phyloP scores from a whole-genome alignment of 1,284 basidiomycete species.

The Hypsizygus ulmarius region DNA sequence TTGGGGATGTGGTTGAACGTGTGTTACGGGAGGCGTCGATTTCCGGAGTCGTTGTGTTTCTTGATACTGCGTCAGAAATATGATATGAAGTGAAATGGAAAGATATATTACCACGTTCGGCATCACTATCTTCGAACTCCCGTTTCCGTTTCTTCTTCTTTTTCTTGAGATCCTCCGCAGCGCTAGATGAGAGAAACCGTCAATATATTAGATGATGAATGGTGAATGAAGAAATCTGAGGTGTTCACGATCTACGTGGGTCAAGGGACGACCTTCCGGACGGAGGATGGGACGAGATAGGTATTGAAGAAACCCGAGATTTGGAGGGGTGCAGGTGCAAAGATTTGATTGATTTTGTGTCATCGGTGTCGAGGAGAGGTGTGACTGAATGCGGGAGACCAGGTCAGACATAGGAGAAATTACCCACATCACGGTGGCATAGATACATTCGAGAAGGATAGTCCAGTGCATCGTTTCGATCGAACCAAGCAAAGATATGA shows the following conservation, averaged over 20 bases:
- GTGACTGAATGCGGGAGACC: slow-evolving; percentile 37
- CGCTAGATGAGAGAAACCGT: slow-evolving; percentile 17
- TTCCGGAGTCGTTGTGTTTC: slow-evolving; percentile 54
- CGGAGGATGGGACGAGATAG: slow-evolving; percentile 32
- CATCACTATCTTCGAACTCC: slow-evolving; percentile 70
- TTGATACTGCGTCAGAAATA: slow-evolving; percentile 21
- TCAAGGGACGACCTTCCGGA: slow-evolving; percentile 40
- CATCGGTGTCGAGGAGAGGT: slow-evolving; percentile 49
- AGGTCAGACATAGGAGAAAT: slow-evolving; percentile 1
- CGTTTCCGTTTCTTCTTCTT: slow-evolving; percentile 88
- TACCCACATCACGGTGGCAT: not conserved
- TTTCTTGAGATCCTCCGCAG: slow-evolving; percentile 53
- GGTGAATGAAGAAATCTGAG: not conserved
- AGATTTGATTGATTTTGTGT: slow-evolving; percentile 35
- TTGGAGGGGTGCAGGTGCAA: slow-evolving; percentile 31
- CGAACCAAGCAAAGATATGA: not conserved
- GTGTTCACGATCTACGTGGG: slow-evolving; percentile 37
- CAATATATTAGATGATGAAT: slow-evolving; percentile 1
- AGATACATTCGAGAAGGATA: not conserved
- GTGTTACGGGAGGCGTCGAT: slow-evolving; percentile 49
- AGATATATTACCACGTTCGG: slow-evolving; percentile 47
- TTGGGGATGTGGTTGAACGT: slow-evolving; percentile 32
- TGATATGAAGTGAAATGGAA: slow-evolving; percentile 7
- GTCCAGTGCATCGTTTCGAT: not conserved
- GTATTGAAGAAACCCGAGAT: slow-evolving; percentile 39